Base-by-base conservation (phyloP, 108 stramenopile genomes). In the Nitzschia sp. region DNA sequence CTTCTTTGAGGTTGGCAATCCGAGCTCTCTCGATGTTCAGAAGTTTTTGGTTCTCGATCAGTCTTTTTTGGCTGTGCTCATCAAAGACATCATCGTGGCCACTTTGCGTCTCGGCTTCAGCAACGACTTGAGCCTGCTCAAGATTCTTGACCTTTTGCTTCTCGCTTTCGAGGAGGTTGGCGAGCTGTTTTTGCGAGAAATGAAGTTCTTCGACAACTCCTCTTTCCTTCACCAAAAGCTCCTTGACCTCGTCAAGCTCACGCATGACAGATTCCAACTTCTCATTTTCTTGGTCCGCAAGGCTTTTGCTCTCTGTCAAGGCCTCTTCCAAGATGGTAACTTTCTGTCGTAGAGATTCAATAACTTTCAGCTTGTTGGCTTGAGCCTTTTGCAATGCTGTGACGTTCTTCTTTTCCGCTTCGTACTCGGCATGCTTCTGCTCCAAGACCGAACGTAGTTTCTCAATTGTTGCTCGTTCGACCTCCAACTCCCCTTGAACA, bases 371-470 rank as follows among this genome's bases (percentile, higher is more conserved):
- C 22, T 50, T 61, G 47, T 31, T 69, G 45, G 58, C 16, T 21
- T 76, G 66, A 13, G 68, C 60, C 58, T 76, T 45, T 59, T 69
- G 53, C 30, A 64, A 46, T 2, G 44, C 13, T 45, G 47, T 47
- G 21, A 76, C 53, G 34, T 64, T 55, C 22, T 57, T 58, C 29
- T 68, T 41, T 56, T 76, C 75, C 17, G 38, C 61, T 19, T 76
- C 75, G 46, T 48, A 58, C 13, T 68, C 55, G 26, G 33, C 44
- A 57, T 69, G 68, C 21, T 60, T 67, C 13, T 48, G 16, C 1
- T 76, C 47, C 25, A 69, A 32, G n/a, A 35, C 23, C 19, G 26
- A 34, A 35, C 54, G 36, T 33, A 76, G 44, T 27, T 58, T 29
- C 32, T 52, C 45, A 4, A 66, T 58, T 15, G 35, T 59, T 31